A percentile compares a stretch with the other conserved stretches of the same genome.
Evolutionary conservation across 75 land plant genomes (phyloP).

Genomic region (Larix kaempferi): DNA sequence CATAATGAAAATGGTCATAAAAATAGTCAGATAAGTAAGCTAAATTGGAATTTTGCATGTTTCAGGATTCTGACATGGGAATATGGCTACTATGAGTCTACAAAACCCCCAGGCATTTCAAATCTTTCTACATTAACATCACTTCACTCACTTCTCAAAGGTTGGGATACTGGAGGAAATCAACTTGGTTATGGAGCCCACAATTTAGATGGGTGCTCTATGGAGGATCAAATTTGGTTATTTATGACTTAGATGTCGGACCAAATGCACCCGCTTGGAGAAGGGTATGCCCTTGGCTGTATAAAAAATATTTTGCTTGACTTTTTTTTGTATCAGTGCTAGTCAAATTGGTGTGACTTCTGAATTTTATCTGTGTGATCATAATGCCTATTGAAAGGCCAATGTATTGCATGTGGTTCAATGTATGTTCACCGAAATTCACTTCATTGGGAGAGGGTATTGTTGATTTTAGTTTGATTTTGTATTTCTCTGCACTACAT

Average conservation of each 20-base stretch:
- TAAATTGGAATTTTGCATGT: background rate
- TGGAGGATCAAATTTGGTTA: slow-evolving; percentile 23
- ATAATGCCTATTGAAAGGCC: background rate
- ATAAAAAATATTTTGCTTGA: background rate
- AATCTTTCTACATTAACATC: background rate
- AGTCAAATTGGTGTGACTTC: background rate
- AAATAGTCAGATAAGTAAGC: background rate
- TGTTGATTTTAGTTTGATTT: too few species aligned
- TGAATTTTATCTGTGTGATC: background rate
- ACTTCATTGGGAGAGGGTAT: too few species aligned
- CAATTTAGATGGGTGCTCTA: background rate
- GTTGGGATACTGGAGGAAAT: slow-evolving; percentile 3
- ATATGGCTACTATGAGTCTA: slow-evolving; percentile 42
- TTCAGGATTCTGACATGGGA: slow-evolving; percentile 53
- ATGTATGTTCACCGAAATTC: too few species aligned
- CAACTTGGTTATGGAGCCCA: background rate
- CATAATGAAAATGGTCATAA: background rate
- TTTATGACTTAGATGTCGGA: slow-evolving; percentile 40
- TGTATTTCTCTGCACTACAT: too few species aligned
- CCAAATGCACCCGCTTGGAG: slow-evolving; percentile 54
- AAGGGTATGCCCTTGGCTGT: slow-evolving; percentile 50
- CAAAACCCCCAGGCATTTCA: background rate
- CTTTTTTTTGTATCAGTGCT: background rate
- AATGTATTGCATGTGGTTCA: too few species aligned
- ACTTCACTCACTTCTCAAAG: slow-evolving; percentile 3